Conservation (phyloP, 495 filamentous ascomycete genomes). For the Penicillium turbatum region DNA sequence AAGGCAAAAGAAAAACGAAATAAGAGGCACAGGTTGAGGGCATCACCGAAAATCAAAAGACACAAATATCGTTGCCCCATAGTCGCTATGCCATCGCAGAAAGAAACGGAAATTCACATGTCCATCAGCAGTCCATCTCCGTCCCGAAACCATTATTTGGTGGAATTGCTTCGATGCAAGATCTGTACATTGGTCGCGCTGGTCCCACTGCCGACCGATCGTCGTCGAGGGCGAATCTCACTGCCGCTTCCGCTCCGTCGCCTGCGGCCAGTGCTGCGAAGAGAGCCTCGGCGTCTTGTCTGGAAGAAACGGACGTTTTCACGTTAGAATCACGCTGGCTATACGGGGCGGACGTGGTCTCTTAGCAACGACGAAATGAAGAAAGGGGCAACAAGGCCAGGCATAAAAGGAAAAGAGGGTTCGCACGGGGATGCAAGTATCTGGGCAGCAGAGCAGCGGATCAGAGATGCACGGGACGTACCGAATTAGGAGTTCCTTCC, state of each 20-base stretch:
- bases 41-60: slow-evolving; percentile 27
- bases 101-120: slow-evolving; percentile 28
- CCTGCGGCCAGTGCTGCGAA: slow-evolving; percentile 36
- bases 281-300: slow-evolving; percentile 47
- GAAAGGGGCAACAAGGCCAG: slow-evolving; percentile 10
- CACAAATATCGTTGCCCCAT: slow-evolving; percentile 35
- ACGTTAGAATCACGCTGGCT: slow-evolving; percentile 52
- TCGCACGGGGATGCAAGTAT: slow-evolving; percentile 17
- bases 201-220: slow-evolving; percentile 40
- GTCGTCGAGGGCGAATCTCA: slow-evolving; percentile 44
- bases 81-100: slow-evolving; percentile 43
- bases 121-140: slow-evolving; percentile 26
- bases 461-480: slow-evolving; percentile 36
- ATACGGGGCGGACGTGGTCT: slow-evolving; percentile 31
- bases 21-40: slow-evolving; percentile 19
- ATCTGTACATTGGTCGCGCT: slow-evolving; percentile 36
- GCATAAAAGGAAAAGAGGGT: slow-evolving; percentile 3
- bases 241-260: slow-evolving; percentile 47
- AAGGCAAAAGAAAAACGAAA: neutral
- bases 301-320: slow-evolving; percentile 47
- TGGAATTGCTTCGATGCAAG: slow-evolving; percentile 47
- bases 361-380: slow-evolving; percentile 43
- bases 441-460: slow-evolving; percentile 18
- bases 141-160: slow-evolving; percentile 28
- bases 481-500: slow-evolving; percentile 41